A percentile compares a stretch with the other conserved stretches of the same genome.
Conservation (phyloP, 495 filamentous ascomycete genomes). For the Penicillium angulare region DNA sequence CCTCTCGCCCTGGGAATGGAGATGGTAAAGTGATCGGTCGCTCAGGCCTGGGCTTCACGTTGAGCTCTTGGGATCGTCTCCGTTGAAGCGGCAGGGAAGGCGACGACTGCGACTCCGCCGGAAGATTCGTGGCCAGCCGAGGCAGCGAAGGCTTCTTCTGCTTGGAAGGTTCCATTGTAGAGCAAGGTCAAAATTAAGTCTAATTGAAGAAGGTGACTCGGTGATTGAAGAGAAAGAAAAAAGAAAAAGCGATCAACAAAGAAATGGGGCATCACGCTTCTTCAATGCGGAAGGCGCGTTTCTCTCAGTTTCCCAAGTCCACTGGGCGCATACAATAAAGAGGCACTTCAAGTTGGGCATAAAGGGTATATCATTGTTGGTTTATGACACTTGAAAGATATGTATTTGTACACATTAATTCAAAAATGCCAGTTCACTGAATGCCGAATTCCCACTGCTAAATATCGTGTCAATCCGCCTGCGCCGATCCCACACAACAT, state of each 20-base stretch:
- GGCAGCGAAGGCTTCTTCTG: slow-evolving; percentile 14
- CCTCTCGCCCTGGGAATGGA: slow-evolving; percentile 22
- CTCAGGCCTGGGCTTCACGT: slow-evolving; percentile 4
- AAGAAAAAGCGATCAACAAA: too few species aligned
- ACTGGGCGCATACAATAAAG: too few species aligned
- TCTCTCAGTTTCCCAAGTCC: too few species aligned
- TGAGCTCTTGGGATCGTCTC: not conserved
- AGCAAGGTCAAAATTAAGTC: too few species aligned
- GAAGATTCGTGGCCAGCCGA: slow-evolving; percentile 15
- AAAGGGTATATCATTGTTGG: not conserved
- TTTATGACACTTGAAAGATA: not conserved
- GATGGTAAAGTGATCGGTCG: slow-evolving; percentile 12
- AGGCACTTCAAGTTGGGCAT: too few species aligned
- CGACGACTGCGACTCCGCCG: not conserved
- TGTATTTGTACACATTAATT: too few species aligned
- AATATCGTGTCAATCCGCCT: slow-evolving; percentile 56
- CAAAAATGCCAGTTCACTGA: slow-evolving; percentile 34
- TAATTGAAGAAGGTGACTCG: too few species aligned
- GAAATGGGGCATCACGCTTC: too few species aligned
- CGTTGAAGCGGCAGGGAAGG: slow-evolving; percentile 3
- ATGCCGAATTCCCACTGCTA: slow-evolving; percentile 54
- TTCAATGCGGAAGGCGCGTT: too few species aligned
- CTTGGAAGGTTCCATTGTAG: slow-evolving; percentile 13
- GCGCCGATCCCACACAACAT: slow-evolving; percentile 56
- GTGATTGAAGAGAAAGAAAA: too few species aligned